Evolutionary conservation across 2,329 filamentous ascomycete genomes (phyloP).

Genomic region (Trichoderma afroharzianum): DNA sequence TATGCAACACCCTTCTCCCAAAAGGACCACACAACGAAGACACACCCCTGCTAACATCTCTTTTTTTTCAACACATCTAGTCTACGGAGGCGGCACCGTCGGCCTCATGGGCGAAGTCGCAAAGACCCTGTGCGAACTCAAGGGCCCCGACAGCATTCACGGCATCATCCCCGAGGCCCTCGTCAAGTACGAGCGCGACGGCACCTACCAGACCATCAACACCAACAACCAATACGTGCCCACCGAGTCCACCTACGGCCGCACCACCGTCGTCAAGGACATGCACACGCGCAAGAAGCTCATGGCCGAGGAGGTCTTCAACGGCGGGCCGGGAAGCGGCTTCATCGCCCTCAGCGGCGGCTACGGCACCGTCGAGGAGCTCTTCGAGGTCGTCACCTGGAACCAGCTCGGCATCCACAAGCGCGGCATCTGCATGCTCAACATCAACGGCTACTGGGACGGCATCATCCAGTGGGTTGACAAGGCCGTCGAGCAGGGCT

Average conservation of each 20-base stretch:
- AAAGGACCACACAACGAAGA: background rate
- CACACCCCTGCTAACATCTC: background rate
- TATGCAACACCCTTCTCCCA: background rate
- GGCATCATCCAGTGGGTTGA: constrained; percentile 79
- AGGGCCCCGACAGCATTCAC: constrained; percentile 78
- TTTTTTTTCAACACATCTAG: constrained; percentile 36
- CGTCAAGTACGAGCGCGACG: constrained; percentile 71
- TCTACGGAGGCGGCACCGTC: constrained; percentile 92
- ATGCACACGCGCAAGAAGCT: constrained; percentile 96
- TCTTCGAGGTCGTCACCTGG: constrained; percentile 90
- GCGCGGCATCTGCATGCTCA: constrained; percentile 74
- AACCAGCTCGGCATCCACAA: constrained; percentile 94
- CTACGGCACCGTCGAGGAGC: constrained; percentile 93
- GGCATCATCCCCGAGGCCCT: constrained; percentile 90
- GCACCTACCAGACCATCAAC: constrained; percentile 47
- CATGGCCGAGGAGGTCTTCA: constrained; percentile 86
- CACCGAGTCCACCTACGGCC: constrained; percentile 66
- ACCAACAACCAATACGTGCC: constrained; percentile 55
- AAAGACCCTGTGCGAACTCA: constrained; percentile 76
- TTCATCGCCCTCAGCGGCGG: constrained; percentile 88
- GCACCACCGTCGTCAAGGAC: constrained; percentile 83
- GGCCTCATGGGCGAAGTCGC: constrained; percentile 96
- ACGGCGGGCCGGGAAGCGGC: constrained; percentile 75
- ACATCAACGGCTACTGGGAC: constrained; percentile 90
- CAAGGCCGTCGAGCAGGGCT: constrained; percentile 71